Evolutionary conservation across 768 basidiomycete species (phyloP).

Genomic region (Trametes gibbosa): DNA sequence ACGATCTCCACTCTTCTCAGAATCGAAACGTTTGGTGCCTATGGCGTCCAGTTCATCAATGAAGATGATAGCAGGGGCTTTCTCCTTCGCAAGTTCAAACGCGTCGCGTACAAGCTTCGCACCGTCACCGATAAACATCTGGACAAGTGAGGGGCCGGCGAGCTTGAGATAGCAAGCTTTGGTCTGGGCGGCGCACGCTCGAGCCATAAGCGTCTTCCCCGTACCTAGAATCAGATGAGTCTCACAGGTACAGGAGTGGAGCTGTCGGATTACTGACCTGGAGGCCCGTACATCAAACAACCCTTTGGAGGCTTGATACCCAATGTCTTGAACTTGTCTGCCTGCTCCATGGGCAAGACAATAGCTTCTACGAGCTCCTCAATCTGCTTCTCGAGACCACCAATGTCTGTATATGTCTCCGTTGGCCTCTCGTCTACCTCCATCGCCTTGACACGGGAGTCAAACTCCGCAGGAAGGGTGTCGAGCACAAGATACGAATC

Average conservation of each 20-base stretch:
- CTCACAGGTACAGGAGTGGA: not conserved
- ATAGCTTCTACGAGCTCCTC: slow-evolving; percentile 98
- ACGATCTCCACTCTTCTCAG: slow-evolving; percentile 97
- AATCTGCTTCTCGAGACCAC: slow-evolving; percentile 98
- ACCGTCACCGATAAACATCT: slow-evolving; percentile 99
- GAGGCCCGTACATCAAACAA: slow-evolving; percentile 98
- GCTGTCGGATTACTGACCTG: slow-evolving; percentile 54
- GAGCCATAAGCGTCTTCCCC: slow-evolving; percentile 95
- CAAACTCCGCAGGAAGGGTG: slow-evolving; percentile 94
- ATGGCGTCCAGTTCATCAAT: slow-evolving; percentile 99
- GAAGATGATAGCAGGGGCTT: slow-evolving; percentile 98
- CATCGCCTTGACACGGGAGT: slow-evolving; percentile 99
- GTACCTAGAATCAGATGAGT: slow-evolving; percentile 52
- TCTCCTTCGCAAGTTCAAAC: slow-evolving; percentile 97
- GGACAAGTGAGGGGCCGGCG: slow-evolving; percentile 95
- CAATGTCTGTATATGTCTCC: slow-evolving; percentile 96
- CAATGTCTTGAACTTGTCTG: slow-evolving; percentile 97
- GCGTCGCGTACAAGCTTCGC: slow-evolving; percentile 98
- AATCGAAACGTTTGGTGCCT: slow-evolving; percentile 97
- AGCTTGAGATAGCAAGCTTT: slow-evolving; percentile 98
- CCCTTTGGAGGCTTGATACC: slow-evolving; percentile 98
- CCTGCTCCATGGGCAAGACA: slow-evolving; percentile 97
- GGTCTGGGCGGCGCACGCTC: slow-evolving; percentile 97
- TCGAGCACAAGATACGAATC: slow-evolving; percentile 98
- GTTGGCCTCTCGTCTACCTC: slow-evolving; percentile 98